These are phyloP conservation scores for Blastomyces percursus DNA, from an alignment of 2,329 filamentous ascomycete species.

Conservation along the genomic window DNA sequence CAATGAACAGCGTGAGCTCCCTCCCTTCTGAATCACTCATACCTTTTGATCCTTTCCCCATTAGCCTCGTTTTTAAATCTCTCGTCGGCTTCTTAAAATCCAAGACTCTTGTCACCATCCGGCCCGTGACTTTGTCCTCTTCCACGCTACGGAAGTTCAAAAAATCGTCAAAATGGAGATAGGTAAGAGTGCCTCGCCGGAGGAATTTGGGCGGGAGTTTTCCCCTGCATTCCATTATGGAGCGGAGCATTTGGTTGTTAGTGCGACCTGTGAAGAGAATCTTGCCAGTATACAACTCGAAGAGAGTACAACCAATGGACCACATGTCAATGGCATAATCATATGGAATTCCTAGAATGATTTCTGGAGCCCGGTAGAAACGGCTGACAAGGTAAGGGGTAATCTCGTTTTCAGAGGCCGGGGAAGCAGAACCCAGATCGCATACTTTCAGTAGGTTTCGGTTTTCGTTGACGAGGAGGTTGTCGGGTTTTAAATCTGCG, in stretches of 20 bases:
- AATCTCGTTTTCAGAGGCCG: conserved; percentile 80
- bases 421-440: conserved; percentile 91
- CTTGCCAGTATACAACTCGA: conserved; percentile 94
- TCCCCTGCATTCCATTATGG: conserved; percentile 91
- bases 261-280: conserved; percentile 90
- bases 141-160: conserved; percentile 78
- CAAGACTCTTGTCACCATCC: conserved; percentile 46
- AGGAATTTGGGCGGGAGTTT: conserved; percentile 84
- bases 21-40: conserved; percentile 63
- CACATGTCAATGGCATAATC: conserved; percentile 94
- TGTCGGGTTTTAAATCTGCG: conserved; percentile 95
- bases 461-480: conserved; percentile 80
- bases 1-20: conserved; percentile 72
- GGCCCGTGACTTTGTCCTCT: conserved; percentile 74
- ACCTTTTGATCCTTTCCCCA: conserved; percentile 48
- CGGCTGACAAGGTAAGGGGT: conserved; percentile 93
- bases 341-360: conserved; percentile 93
- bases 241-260: conserved; percentile 97
- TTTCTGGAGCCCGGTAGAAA: conserved; percentile 94
- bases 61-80: conserved; percentile 70
- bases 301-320: conserved; percentile 95
- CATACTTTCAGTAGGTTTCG: conserved; percentile 85
- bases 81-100: conserved; percentile 58
- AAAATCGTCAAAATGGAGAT: conserved; percentile 72
- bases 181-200: conserved; percentile 65